Evolutionary conservation across 306 rosid species (phyloP).

Genomic region (Gillenia trifoliata): DNA sequence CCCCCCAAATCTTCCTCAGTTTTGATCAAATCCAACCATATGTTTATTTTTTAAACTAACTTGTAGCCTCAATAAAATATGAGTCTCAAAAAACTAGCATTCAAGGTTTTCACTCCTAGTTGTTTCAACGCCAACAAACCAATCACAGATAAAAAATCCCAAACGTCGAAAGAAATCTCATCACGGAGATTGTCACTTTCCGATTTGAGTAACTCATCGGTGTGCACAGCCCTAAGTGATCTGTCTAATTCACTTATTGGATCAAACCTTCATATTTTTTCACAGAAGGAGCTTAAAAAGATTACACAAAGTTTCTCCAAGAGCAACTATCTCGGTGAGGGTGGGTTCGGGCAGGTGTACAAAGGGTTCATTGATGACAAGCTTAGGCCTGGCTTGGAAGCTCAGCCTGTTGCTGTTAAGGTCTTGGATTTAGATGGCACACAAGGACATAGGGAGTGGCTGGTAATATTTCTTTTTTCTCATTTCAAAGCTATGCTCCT

Average conservation of each 20-base stretch:
- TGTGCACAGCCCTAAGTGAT: constrained; percentile 60
- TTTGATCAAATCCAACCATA: constrained; percentile 7
- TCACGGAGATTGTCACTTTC: constrained; percentile 63
- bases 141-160: constrained; percentile 16
- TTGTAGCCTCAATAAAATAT: constrained; percentile 9
- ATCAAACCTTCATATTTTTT: constrained; percentile 72
- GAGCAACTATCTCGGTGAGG: constrained; percentile 70
- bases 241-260: constrained; percentile 67
- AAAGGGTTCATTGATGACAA: constrained; percentile 78
- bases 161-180: constrained; percentile 27
- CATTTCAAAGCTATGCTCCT: neutral
- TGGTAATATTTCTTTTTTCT: constrained; percentile 39
- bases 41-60: neutral
- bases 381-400: constrained; percentile 46
- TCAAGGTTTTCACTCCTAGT: constrained; percentile 37
- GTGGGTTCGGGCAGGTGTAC: constrained; percentile 86
- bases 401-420: constrained; percentile 76
- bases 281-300: constrained; percentile 56
- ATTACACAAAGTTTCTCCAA: constrained; percentile 52
- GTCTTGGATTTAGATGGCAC: constrained; percentile 71
- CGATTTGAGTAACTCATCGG: constrained; percentile 67
- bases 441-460: constrained; percentile 97
- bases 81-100: constrained; percentile 38
- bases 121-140: constrained; percentile 43
- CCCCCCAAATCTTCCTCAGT: constrained; percentile 11